Evolutionary conservation across 73 alveolate species (phyloP), one percentile per base, ranked within the genome.

Genomic region (Breviolum minutum): DNA sequence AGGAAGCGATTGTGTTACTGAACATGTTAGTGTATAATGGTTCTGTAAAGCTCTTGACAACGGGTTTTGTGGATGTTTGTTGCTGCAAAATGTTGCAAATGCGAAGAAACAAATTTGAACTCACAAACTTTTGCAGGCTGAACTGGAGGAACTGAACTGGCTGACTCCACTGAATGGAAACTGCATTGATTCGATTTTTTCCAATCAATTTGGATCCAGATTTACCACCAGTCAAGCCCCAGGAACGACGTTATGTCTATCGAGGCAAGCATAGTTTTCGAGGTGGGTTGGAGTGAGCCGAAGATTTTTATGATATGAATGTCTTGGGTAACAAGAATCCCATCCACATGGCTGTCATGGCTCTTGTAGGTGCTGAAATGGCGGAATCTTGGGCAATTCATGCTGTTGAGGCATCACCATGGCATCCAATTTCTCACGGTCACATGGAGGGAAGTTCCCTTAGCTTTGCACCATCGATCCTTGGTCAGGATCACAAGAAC

Each of bases 211-310:
- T 40, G 54, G 54, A 0, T 40, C 54, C 30, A 48, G 13, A 30
- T 13, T 73, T 11, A 13, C 83, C 60, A 26, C 8, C 60, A 2
- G 19, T 6, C 19, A 17, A 11, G 0, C 11, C 63, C 64, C 87
- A 84, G 93, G 93, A 84, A 61, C 93, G 93, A 54, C 93, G 93
- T 48, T 60, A 2, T 24, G 93, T 84, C 76, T 84, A 60, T 61
- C 93, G 93, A 84, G 93, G 93, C 60, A 84, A 84, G 93, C 76
- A 84, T 60, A 2, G 93, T 26, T 7, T 19, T 74, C 8, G n/a
- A 54, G 87, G 32, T 9, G 87, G 40, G 19, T 26, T 63, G 87
- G 24, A 8, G 32, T 27, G 22, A 9, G 24, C 74, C 74, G n/a
- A n/a, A n/a, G n/a, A n/a, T n/a, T n/a, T n/a, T n/a, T n/a, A n/a